Conservation (phyloP, 768 basidiomycete genomes). For the Boletales sp. region DNA sequence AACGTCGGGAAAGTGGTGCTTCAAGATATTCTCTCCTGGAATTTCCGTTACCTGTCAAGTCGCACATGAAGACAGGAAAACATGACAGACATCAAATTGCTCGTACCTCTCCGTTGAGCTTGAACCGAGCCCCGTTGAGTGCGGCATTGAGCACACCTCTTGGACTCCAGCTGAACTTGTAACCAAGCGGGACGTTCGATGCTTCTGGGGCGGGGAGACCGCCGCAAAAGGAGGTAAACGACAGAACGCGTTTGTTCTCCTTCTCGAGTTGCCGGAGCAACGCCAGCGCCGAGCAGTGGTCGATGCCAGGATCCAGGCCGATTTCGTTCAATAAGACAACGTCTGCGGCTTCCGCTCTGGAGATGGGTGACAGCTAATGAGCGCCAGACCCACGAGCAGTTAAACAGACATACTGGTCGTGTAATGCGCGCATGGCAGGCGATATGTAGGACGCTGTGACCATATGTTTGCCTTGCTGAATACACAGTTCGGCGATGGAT, state of each 20-base stretch:
- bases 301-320: constrained; percentile 85
- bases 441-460: constrained; percentile 93
- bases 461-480: constrained; percentile 66
- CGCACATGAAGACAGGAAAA: neutral
- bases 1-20: constrained; percentile 58
- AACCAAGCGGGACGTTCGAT: constrained; percentile 65
- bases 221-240: constrained; percentile 90
- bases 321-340: constrained; percentile 87
- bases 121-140: constrained; percentile 65
- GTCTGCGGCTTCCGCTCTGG: constrained; percentile 56
- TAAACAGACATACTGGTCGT: constrained; percentile 48
- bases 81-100: neutral
- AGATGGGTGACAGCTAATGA: neutral
- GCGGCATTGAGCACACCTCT: constrained; percentile 82
- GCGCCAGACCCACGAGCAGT: neutral
- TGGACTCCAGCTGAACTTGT: constrained; percentile 94
- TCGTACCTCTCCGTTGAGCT: constrained; percentile 53
- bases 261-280: constrained; percentile 52
- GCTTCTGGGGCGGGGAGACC: constrained; percentile 77
- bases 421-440: constrained; percentile 63
- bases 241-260: constrained; percentile 53
- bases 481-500: constrained; percentile 67
- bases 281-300: constrained; percentile 82
- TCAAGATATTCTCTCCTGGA: constrained; percentile 51
- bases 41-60: constrained; percentile 43